phyloP scores from a whole-genome alignment of 345 rosid genomes.

The Jatropha curcas region DNA sequence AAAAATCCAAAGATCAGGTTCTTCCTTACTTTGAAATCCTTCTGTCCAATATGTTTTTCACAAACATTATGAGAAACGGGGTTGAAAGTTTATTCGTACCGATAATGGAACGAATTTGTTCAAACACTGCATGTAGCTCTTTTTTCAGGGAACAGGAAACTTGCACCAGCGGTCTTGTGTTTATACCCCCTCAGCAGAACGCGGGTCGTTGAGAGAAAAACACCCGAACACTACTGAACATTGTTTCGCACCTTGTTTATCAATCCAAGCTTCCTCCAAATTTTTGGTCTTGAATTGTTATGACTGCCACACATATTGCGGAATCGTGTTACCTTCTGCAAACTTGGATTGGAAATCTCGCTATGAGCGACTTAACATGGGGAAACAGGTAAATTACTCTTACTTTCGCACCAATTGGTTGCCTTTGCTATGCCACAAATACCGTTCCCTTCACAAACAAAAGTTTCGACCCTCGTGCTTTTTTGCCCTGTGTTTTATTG shows the following conservation, averaged over 20 bases:
- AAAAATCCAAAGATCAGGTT: background rate
- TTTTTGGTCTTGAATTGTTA: background rate
- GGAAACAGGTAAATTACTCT: background rate
- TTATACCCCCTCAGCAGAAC: slow-evolving; percentile 4
- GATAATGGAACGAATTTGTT: background rate
- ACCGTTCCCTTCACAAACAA: background rate
- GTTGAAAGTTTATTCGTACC: background rate
- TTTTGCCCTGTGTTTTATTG: background rate
- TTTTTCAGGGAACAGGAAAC: background rate
- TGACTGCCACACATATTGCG: too few species aligned
- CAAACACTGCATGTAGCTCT: background rate
- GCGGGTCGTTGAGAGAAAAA: background rate
- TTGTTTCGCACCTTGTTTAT: background rate
- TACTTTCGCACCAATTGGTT: background rate
- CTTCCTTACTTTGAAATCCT: background rate
- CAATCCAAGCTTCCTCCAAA: background rate
- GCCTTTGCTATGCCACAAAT: background rate
- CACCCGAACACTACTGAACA: background rate
- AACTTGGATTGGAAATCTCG: too few species aligned
- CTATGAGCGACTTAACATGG: too few species aligned
- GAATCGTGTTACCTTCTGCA: too few species aligned
- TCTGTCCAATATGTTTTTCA: background rate
- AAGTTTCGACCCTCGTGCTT: background rate
- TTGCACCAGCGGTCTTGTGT: background rate
- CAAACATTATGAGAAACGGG: background rate